Evolutionary conservation across 1,284 basidiomycete species (phyloP).

Genomic region (Ganoderma sinense): DNA sequence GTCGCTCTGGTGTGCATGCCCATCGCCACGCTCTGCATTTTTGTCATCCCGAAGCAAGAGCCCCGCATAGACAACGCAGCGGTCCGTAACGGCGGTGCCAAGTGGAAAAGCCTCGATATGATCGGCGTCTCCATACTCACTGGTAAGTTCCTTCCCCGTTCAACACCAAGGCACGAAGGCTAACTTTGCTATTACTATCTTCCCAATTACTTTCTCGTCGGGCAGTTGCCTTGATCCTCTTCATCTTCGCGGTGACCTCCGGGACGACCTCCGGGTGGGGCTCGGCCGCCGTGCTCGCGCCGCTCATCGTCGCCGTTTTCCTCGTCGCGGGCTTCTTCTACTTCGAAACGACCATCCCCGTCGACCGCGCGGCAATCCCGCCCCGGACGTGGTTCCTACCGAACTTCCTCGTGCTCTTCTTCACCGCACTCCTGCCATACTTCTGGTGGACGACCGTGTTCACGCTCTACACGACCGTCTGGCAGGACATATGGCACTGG

Average conservation of each 20-base stretch:
- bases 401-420: slow-evolving; percentile 50
- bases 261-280: slow-evolving; percentile 53
- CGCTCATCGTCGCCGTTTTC: slow-evolving; percentile 51
- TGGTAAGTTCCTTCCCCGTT: slow-evolving; percentile 31
- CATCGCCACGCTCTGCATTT: slow-evolving; percentile 42
- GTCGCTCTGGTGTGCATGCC: slow-evolving; percentile 47
- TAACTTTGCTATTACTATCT: not conserved
- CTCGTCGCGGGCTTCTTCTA: slow-evolving; percentile 49
- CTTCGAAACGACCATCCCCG: slow-evolving; percentile 49
- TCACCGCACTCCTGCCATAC: slow-evolving; percentile 47
- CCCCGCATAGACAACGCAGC: slow-evolving; percentile 18
- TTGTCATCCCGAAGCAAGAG: slow-evolving; percentile 43
- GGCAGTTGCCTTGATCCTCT: slow-evolving; percentile 45
- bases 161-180: not conserved
- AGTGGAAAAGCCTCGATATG: slow-evolving; percentile 47
- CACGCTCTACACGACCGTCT: slow-evolving; percentile 46
- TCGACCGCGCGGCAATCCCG: slow-evolving; percentile 48
- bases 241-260: slow-evolving; percentile 57
- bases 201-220: not conserved
- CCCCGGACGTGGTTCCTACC: slow-evolving; percentile 51
- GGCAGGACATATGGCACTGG: slow-evolving; percentile 50
- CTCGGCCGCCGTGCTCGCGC: slow-evolving; percentile 48
- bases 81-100: slow-evolving; percentile 18
- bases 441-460: slow-evolving; percentile 52
- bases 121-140: slow-evolving; percentile 50